Evolutionary conservation across 2,329 filamentous ascomycete species (phyloP), one percentile per base, ranked within the genome.

Genomic region (Botrytis aclada): DNA sequence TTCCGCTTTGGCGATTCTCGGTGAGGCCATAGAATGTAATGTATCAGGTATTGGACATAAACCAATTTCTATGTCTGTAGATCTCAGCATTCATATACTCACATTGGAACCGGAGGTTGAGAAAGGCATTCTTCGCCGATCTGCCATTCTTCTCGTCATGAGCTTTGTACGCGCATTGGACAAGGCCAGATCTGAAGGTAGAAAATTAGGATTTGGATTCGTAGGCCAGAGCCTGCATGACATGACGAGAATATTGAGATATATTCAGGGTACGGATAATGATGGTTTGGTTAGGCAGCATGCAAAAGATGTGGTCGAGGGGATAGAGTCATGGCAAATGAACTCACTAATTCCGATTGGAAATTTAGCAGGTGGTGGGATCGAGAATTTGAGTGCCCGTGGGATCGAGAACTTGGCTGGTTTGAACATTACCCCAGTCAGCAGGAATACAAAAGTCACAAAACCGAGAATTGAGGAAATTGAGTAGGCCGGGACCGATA

Each of bases 221-320:
- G 86, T 85, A 2, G 83, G 85, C 25, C 82, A 84, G 74, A 90
- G 87, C 77, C 84, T 88, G 69, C 84, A 86, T 41, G 89, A 93
- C 71, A 86, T 93, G n/a, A 81, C 86, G 77, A 84, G 87, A 65
- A 87, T 90, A 16, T 80, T 94, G 58, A 81, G 82, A 69, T 94
- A 93, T 80, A 85, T 92, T n/a, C 85, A 85, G 10, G 84, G 83
- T 56, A 90, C 88, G 37, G 92, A 94, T 80, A 86, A 85, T 37
- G 92, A 94, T 79, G 90, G 87, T 0, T 82, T 94, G 60, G 92
- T 93, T 18, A 86, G 86, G 75, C 86, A 90, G 77, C 91, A 94
- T 80, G 90, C 90, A 3, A 83, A 82, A 45, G 90, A 90, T 77
- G 89, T 91, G n/a, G 80, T 89, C 18, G 91, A 93, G 79, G 90